Conservation (phyloP, 495 filamentous ascomycete species). For the Viridothelium virens region DNA sequence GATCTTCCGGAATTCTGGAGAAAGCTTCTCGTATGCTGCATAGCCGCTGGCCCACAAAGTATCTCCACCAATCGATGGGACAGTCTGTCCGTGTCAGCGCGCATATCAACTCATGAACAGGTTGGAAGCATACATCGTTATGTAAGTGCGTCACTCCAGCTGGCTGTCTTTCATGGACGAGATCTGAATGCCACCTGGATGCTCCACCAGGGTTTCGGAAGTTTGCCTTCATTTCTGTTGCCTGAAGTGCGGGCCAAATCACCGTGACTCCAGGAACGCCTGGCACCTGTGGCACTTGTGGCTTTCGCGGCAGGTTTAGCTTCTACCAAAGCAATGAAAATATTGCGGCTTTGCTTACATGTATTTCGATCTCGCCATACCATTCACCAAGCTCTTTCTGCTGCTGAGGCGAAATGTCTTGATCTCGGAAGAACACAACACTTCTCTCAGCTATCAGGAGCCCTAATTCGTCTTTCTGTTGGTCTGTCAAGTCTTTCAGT, state of each 20-base stretch:
- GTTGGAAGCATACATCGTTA: constrained; percentile 36
- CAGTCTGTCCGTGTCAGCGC: constrained; percentile 36
- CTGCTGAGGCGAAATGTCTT: constrained; percentile 61
- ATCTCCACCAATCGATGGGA: constrained; percentile 59
- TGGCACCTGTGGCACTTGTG: constrained; percentile 62
- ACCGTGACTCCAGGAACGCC: constrained; percentile 57
- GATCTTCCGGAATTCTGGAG: constrained; percentile 59
- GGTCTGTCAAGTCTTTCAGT: constrained; percentile 57
- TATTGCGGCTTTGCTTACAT: constrained; percentile 42
- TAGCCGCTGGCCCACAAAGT: constrained; percentile 68
- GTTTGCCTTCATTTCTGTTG: constrained; percentile 32
- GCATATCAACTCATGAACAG: neutral
- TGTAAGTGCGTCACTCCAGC: constrained; percentile 64
- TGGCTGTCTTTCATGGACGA: constrained; percentile 62
- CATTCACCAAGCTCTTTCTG: constrained; percentile 59
- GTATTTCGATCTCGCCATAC: constrained; percentile 60
- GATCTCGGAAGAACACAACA: constrained; percentile 69
- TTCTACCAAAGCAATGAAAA: neutral
- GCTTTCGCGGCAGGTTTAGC: constrained; percentile 36
- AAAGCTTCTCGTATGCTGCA: constrained; percentile 63
- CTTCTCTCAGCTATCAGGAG: constrained; percentile 64
- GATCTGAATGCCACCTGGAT: constrained; percentile 61
- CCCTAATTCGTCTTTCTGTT: constrained; percentile 64
- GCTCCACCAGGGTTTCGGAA: constrained; percentile 60
- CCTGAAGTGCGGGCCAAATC: constrained; percentile 59